These are phyloP conservation scores for Eimeria brunetti DNA, from an alignment of 169 alveolate species.

Conservation along the genomic window DNA sequence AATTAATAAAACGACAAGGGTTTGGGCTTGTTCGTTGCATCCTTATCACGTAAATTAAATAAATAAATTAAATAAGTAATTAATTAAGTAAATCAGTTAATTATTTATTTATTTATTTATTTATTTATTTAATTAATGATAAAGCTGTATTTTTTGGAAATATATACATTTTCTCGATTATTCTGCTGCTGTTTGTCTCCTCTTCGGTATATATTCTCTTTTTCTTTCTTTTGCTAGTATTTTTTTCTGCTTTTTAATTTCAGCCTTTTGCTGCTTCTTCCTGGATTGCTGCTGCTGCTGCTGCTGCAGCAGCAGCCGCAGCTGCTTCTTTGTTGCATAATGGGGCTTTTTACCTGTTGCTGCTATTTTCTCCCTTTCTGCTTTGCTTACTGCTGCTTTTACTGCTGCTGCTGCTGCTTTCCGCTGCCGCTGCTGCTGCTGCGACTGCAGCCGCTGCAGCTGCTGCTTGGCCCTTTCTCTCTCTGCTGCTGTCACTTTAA, in stretches of 20 bases:
- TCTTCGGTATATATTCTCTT: not conserved
- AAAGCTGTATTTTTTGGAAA: not conserved
- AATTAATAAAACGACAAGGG: too few relatives aligned
- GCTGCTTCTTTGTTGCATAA: conserved; percentile 3
- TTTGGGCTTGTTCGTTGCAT: too few relatives aligned
- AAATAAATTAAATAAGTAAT: too few relatives aligned
- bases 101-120: too few relatives aligned
- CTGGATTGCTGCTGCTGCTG: not conserved
- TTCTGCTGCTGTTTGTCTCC: conserved; percentile 2
- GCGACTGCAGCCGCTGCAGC: too few relatives aligned
- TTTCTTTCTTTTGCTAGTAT: not conserved
- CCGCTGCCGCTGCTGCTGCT: too few relatives aligned
- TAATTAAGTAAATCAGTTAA: not conserved
- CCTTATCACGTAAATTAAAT: too few relatives aligned
- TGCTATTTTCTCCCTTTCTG: conserved; percentile 27
- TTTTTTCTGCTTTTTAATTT: not conserved
- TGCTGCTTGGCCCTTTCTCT: too few relatives aligned
- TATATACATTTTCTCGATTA: not conserved
- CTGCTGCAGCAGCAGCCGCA: conserved; percentile 38
- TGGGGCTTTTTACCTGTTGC: conserved; percentile 37
- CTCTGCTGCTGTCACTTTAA: conserved; percentile 6
- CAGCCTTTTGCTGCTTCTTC: not conserved
- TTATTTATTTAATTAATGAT: too few relatives aligned
- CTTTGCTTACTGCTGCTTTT: not conserved
- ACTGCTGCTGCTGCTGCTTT: conserved; percentile 33